These are phyloP conservation scores for Podaxis mareebaensis DNA, from an alignment of 768 basidiomycete genomes.

Conservation along the genomic window DNA sequence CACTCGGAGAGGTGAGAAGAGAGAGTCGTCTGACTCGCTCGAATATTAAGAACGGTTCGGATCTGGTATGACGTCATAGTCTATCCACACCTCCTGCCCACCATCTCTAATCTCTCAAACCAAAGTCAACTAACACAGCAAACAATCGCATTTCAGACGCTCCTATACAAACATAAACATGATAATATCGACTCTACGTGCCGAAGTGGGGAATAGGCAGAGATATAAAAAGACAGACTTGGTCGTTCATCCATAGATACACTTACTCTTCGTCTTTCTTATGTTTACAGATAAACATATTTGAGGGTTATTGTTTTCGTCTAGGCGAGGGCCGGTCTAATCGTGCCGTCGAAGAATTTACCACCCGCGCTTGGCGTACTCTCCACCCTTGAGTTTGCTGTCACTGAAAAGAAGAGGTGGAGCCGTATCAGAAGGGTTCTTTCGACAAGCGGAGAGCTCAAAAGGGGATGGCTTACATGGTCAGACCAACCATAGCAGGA, in stretches of 20 bases:
- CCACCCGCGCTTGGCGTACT: constrained; percentile 67
- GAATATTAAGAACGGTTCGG: no score
- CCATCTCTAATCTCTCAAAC: background rate
- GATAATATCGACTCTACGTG: background rate
- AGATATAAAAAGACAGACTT: background rate
- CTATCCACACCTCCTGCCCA: background rate
- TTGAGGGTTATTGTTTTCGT: background rate
- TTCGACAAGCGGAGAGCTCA: background rate
- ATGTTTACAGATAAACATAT: background rate
- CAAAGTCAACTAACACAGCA: background rate
- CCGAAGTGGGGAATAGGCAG: background rate
- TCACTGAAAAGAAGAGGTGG: constrained; percentile 42
- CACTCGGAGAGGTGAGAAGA: no score
- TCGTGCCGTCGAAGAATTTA: constrained; percentile 30
- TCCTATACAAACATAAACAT: background rate
- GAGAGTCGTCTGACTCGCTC: no score
- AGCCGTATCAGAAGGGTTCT: constrained; percentile 2
- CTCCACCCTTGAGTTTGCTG: constrained; percentile 68
- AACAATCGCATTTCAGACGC: background rate
- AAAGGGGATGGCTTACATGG: constrained; percentile 57
- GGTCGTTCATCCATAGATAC: background rate
- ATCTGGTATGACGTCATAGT: background rate
- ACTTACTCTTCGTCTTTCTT: background rate
- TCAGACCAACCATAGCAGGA: constrained; percentile 90
- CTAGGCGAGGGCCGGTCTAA: background rate